Percentiles rank a stretch among this genome's conserved stretches.
Conservation (phyloP, 2,329 filamentous ascomycete species). For the Neophaeococcomyces aloes region DNA sequence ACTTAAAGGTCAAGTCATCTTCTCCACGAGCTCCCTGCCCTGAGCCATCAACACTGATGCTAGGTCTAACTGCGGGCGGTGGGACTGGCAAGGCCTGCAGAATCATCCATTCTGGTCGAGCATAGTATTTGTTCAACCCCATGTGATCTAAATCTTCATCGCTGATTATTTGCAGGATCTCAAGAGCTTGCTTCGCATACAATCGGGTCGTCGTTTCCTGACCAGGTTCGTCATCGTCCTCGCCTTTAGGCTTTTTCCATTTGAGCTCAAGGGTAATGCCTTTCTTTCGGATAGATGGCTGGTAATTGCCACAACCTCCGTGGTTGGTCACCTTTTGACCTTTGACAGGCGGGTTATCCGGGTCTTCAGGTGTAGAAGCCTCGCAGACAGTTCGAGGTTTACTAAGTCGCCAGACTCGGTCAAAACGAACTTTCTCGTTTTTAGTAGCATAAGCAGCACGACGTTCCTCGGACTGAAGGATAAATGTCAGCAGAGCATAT, state of each 20-base stretch:
- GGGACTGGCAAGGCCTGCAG: conserved; percentile 90
- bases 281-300: conserved; percentile 78
- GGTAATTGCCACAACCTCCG: conserved; percentile 84
- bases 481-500: conserved; percentile 29
- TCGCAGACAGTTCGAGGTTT: conserved; percentile 81
- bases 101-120: conserved; percentile 96
- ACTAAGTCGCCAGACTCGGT: conserved; percentile 81
- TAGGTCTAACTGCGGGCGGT: conserved; percentile 87
- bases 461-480: conserved; percentile 45
- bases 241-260: conserved; percentile 61
- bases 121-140: conserved; percentile 88
- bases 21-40: conserved; percentile 87
- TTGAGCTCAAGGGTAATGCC: conserved; percentile 71
- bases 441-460: conserved; percentile 69
- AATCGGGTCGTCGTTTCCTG: conserved; percentile 57
- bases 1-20: conserved; percentile 98
- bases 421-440: conserved; percentile 90
- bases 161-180: conserved; percentile 75
- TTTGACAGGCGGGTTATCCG: conserved; percentile 59
- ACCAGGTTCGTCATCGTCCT: conserved; percentile 56
- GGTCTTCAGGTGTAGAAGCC: conserved; percentile 58
- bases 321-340: conserved; percentile 48
- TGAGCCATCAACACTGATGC: conserved; percentile 93
- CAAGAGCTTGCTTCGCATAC: conserved; percentile 72
- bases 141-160: conserved; percentile 74